Evolutionary conservation across 2,329 filamentous ascomycete genomes (phyloP).

Genomic region (Rugonectria rugulosa): DNA sequence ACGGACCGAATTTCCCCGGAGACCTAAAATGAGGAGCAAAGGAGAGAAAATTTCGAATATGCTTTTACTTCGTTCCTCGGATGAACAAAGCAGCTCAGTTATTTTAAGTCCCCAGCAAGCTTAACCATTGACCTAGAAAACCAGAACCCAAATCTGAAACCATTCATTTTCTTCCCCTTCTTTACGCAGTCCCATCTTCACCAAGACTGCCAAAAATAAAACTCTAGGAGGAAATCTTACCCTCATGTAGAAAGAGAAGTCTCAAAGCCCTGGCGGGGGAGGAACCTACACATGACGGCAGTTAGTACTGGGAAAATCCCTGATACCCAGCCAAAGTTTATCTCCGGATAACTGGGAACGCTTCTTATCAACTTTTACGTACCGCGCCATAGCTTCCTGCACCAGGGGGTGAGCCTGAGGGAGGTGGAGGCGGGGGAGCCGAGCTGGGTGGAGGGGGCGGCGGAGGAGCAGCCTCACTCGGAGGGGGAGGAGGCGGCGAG

Average conservation of each 20-base stretch:
- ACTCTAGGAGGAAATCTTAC: neutral
- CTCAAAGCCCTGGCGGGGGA: constrained; percentile 62
- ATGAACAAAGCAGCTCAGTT: too few species aligned
- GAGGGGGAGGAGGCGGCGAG: constrained; percentile 66
- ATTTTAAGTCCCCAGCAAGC: constrained; percentile 19
- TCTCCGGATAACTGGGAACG: too few species aligned
- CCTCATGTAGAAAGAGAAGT: neutral
- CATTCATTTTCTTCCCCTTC: constrained; percentile 9
- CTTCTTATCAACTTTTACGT: constrained; percentile 51
- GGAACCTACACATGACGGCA: constrained; percentile 52
- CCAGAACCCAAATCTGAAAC: constrained; percentile 23
- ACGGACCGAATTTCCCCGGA: too few species aligned
- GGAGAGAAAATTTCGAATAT: too few species aligned
- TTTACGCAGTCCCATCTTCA: neutral
- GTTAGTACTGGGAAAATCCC: constrained; percentile 25
- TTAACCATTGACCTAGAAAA: constrained; percentile 33
- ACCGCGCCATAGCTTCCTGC: constrained; percentile 68
- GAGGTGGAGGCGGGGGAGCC: constrained; percentile 60
- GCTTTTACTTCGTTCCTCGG: too few species aligned
- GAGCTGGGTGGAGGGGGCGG: constrained; percentile 65
- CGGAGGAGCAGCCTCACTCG: constrained; percentile 67
- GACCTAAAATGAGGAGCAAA: too few species aligned
- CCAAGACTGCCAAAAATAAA: neutral
- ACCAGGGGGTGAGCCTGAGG: constrained; percentile 53
- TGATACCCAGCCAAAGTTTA: neutral